phyloP scores from a whole-genome alignment of 192 early-diverging fungal species.

The Geranomyces michiganensis region DNA sequence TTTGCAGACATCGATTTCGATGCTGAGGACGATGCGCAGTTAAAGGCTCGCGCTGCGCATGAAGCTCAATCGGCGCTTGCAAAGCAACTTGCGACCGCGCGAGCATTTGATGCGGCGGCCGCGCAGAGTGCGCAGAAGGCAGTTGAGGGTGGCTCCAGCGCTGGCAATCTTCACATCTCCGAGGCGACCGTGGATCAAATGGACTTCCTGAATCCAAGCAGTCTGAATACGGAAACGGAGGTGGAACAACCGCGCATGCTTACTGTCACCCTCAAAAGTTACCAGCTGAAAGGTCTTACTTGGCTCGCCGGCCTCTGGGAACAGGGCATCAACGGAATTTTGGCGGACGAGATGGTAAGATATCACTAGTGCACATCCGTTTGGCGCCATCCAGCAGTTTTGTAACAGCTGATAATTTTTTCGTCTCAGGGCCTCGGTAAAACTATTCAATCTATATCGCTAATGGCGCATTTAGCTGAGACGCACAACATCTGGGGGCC shows the following conservation, averaged over 20 bases:
- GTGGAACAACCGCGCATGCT: constrained; percentile 84
- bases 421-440: constrained; percentile 70
- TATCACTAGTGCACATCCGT: constrained; percentile 69
- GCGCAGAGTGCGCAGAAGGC: constrained; percentile 21
- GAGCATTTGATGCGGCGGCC: constrained; percentile 68
- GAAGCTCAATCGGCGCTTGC: constrained; percentile 79
- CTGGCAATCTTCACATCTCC: constrained; percentile 14
- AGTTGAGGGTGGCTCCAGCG: constrained; percentile 18
- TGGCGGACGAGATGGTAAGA: constrained; percentile 49
- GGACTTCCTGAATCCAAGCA: constrained; percentile 84
- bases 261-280: constrained; percentile 71
- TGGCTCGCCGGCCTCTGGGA: constrained; percentile 93
- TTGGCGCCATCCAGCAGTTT: constrained; percentile 56
- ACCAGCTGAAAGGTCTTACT: constrained; percentile 91
- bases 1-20: constrained; percentile 79
- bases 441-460: constrained; percentile 87
- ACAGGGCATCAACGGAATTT: constrained; percentile 93
- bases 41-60: constrained; percentile 69
- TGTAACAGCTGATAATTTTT: too few species aligned
- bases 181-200: constrained; percentile 67
- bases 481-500: constrained; percentile 89
- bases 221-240: constrained; percentile 69
- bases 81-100: constrained; percentile 65
- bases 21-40: constrained; percentile 69
- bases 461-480: constrained; percentile 87